phyloP scores from a whole-genome alignment of 1,139 yeast species.

The Nakaseomyces bracarensis region DNA sequence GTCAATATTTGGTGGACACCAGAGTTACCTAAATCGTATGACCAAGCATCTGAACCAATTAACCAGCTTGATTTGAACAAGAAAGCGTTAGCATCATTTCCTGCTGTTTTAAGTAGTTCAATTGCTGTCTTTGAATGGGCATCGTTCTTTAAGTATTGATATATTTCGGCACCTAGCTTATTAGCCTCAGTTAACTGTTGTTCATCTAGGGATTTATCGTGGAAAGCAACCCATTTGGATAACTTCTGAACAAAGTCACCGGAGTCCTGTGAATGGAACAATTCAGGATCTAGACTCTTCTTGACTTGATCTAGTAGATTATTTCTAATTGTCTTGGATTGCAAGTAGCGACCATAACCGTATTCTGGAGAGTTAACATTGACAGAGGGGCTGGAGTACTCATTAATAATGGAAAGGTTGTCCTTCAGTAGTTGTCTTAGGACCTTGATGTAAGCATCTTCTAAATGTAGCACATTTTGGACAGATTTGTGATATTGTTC shows the following conservation, averaged over 20 bases:
- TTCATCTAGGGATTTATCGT: slow-evolving; percentile 30
- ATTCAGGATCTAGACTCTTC: slow-evolving; percentile 38
- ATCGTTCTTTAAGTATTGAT: slow-evolving; percentile 34
- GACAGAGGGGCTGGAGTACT: slow-evolving; percentile 38
- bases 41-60: slow-evolving; percentile 92
- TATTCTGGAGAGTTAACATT: slow-evolving; percentile 54
- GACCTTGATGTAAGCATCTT: slow-evolving; percentile 71
- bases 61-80: slow-evolving; percentile 65
- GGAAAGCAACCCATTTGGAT: slow-evolving; percentile 58
- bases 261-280: slow-evolving; percentile 41
- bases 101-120: slow-evolving; percentile 35
- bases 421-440: slow-evolving; percentile 56
- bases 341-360: slow-evolving; percentile 74
- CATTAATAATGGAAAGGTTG: slow-evolving; percentile 53
- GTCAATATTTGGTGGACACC: slow-evolving; percentile 83
- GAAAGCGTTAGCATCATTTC: slow-evolving; percentile 41
- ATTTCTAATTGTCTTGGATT: slow-evolving; percentile 44
- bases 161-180: slow-evolving; percentile 32
- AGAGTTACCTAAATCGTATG: slow-evolving; percentile 84
- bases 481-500: slow-evolving; percentile 21
- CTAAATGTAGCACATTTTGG: slow-evolving; percentile 45
- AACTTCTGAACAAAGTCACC: slow-evolving; percentile 48
- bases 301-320: slow-evolving; percentile 44
- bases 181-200: slow-evolving; percentile 31
- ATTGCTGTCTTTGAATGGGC: slow-evolving; percentile 35